Conservation (phyloP, 495 filamentous ascomycete species). For the Rusavskia elegans region DNA sequence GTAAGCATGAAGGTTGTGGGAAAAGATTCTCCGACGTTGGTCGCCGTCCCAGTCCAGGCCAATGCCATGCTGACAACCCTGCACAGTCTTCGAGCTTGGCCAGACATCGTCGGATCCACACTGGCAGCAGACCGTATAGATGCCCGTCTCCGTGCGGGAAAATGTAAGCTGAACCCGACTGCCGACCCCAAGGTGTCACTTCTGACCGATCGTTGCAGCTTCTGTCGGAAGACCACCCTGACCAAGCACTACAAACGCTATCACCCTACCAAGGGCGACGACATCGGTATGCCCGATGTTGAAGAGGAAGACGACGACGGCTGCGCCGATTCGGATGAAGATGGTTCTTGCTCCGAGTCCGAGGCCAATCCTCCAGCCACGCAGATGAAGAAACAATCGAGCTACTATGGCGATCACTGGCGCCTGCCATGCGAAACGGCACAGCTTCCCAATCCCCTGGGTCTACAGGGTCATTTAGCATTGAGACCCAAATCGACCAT, state of each 20-base stretch:
- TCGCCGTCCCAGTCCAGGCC: conserved; percentile 1
- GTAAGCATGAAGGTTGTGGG: conserved; percentile 60
- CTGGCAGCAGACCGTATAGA: conserved; percentile 70
- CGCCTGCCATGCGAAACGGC: neutral
- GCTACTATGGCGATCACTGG: conserved; percentile 1
- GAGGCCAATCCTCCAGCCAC: neutral
- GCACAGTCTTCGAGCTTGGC: conserved; percentile 71
- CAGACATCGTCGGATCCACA: conserved; percentile 74
- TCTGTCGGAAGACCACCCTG: conserved; percentile 78
- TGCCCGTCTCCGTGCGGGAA: conserved; percentile 68
- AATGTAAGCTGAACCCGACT: conserved; percentile 36
- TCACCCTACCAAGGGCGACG: neutral
- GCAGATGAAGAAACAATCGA: neutral
- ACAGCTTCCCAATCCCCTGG: neutral
- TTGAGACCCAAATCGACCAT: neutral
- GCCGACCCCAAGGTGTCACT: neutral
- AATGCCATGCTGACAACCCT: conserved; percentile 8
- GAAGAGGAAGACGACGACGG: neutral
- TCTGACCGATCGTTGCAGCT: conserved; percentile 33
- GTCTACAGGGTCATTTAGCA: neutral
- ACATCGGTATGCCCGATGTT: neutral
- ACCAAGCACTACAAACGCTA: conserved; percentile 45
- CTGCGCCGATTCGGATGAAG: conserved; percentile 1
- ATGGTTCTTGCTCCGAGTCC: neutral
- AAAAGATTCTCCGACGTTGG: conserved; percentile 76